Evolutionary conservation across 2,329 filamentous ascomycete genomes (phyloP).

Genomic region (Tolypocladium ovalisporum): DNA sequence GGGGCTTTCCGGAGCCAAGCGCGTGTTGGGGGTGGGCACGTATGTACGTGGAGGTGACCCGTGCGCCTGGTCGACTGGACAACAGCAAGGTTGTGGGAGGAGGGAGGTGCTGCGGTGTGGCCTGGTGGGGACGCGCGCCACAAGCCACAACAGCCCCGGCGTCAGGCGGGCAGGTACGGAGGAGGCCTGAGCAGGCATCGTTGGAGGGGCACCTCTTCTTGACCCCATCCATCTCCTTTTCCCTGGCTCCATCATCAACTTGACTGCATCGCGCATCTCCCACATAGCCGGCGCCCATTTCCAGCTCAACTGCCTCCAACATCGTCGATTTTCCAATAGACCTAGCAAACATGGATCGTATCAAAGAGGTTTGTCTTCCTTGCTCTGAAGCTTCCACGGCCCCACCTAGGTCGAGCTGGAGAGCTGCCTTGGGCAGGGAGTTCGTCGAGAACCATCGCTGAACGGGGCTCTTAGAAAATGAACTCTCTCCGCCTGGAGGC

Average conservation of each 20-base stretch:
- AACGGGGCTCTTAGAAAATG: constrained; percentile 60
- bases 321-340: constrained; percentile 5
- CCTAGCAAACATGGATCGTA: constrained; percentile 64
- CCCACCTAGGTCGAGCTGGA: constrained; percentile 9
- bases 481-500: constrained; percentile 87
- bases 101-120: not conserved
- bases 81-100: constrained; percentile 10
- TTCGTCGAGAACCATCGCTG: constrained; percentile 2
- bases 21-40: constrained; percentile 11
- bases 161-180: constrained; percentile 2
- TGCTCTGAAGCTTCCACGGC: constrained; percentile 12
- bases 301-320: constrained; percentile 3
- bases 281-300: constrained; percentile 15
- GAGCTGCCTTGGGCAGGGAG: constrained; percentile 9
- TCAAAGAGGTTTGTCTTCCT: constrained; percentile 65
- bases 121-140: constrained; percentile 8
- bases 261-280: constrained; percentile 19
- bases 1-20: not conserved
- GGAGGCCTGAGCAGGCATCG: constrained; percentile 5
- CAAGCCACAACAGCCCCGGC: constrained; percentile 16
- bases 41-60: constrained; percentile 1
- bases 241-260: constrained; percentile 19
- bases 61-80: constrained; percentile 13
- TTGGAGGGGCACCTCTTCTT: constrained; percentile 24
- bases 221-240: constrained; percentile 12